Percentiles rank a stretch among this genome's conserved stretches.
Conservation (phyloP, 768 basidiomycete genomes). For the Kwoniella mangroviensis region DNA sequence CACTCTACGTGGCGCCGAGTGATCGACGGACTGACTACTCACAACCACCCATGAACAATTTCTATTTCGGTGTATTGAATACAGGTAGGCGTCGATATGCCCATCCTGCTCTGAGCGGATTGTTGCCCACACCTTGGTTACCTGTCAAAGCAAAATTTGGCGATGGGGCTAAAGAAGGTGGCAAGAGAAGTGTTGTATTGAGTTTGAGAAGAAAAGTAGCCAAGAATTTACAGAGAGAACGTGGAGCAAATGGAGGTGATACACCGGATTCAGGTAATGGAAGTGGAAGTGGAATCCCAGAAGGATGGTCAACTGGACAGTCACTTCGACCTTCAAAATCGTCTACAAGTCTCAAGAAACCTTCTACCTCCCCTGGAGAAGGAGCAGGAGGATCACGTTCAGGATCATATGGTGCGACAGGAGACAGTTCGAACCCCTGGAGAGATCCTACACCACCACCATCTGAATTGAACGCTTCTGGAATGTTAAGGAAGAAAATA, state of each 20-base stretch:
- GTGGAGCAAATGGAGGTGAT: constrained; percentile 27
- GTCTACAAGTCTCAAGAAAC: constrained; percentile 11
- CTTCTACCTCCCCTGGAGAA: neutral
- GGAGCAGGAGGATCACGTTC: constrained; percentile 2
- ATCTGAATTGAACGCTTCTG: constrained; percentile 37
- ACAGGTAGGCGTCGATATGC: constrained; percentile 95
- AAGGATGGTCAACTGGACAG: constrained; percentile 60
- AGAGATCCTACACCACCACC: constrained; percentile 54
- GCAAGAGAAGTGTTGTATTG: constrained; percentile 36
- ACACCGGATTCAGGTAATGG: constrained; percentile 7
- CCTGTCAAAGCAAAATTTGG: constrained; percentile 84
- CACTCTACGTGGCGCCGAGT: constrained; percentile 91
- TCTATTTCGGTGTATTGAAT: constrained; percentile 90
- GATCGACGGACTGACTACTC: constrained; percentile 92
- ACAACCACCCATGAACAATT: constrained; percentile 95
- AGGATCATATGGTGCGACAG: constrained; percentile 20
- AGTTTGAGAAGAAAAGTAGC: constrained; percentile 45
- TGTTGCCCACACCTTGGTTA: constrained; percentile 91
- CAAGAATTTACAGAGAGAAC: constrained; percentile 30
- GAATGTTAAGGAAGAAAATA: constrained; percentile 63
- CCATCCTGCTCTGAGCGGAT: constrained; percentile 91
- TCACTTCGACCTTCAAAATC: constrained; percentile 7
- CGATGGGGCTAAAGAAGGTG: constrained; percentile 41
- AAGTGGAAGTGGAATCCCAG: constrained; percentile 48
- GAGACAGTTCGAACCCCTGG: constrained; percentile 56